Conservation (phyloP, 805 yeast genomes). For the Lipomyces spencermartinsiae region DNA sequence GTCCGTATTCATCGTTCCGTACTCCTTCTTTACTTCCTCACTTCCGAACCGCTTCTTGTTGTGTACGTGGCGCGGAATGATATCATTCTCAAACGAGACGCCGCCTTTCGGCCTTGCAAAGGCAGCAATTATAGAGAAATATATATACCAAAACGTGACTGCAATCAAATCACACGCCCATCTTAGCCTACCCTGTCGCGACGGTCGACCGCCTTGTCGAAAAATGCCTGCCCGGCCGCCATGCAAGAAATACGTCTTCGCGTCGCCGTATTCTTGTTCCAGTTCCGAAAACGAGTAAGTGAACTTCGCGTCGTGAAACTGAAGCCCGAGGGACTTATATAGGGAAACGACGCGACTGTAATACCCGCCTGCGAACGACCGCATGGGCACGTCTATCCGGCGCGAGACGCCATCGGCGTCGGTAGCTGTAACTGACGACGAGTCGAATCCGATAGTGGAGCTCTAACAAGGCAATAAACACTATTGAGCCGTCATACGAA, state of each 20-base stretch:
- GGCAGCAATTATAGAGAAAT: slow-evolving; percentile 26
- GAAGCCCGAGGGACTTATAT: slow-evolving; percentile 30
- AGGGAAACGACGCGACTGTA: slow-evolving; percentile 25
- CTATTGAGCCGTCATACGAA: too few relatives aligned
- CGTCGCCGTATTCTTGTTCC: slow-evolving; percentile 2
- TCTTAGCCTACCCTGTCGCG: not conserved
- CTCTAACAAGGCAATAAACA: slow-evolving; percentile 10
- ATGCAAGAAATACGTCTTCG: slow-evolving; percentile 29
- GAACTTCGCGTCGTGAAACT: slow-evolving; percentile 31
- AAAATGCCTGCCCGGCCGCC: slow-evolving; percentile 28
- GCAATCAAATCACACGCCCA: slow-evolving; percentile 11
- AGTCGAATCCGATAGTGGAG: slow-evolving; percentile 29
- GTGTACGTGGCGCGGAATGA: slow-evolving; percentile 10
- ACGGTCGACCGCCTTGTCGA: slow-evolving; percentile 27
- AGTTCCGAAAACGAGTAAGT: slow-evolving; percentile 32
- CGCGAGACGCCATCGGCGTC: slow-evolving; percentile 23
- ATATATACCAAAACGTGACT: slow-evolving; percentile 22
- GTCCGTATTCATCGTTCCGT: slow-evolving; percentile 14
- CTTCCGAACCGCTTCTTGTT: not conserved
- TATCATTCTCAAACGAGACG: slow-evolving; percentile 26
- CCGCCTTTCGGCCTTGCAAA: slow-evolving; percentile 23
- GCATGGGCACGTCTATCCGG: slow-evolving; percentile 37
- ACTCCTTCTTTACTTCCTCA: not conserved
- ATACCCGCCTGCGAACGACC: slow-evolving; percentile 36
- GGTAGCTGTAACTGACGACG: slow-evolving; percentile 27